Conservation (phyloP, 192 early-diverging fungal species). For the Backusella mclennaniae region DNA sequence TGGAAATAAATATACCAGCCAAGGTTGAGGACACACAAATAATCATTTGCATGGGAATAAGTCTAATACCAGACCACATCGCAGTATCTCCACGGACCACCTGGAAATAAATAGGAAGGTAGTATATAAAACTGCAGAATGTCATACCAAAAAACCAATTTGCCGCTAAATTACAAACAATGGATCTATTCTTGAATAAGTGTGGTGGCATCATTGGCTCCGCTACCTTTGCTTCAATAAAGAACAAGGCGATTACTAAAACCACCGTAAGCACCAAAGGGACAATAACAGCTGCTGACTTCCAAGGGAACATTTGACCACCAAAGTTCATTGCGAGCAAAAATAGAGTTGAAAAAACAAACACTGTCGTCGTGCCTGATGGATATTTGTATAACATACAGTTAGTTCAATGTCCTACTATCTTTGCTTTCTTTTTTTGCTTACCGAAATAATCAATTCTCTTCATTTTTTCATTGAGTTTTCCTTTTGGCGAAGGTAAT, state of each 20-base stretch:
- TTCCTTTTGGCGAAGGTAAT: constrained; percentile 28
- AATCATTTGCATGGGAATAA: constrained; percentile 34
- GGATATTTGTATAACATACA: background rate
- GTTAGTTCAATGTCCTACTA: background rate
- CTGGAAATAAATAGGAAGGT: constrained; percentile 35
- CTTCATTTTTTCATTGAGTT: constrained; percentile 48
- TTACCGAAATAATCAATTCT: constrained; percentile 63
- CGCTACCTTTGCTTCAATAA: constrained; percentile 49
- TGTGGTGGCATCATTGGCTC: constrained; percentile 63
- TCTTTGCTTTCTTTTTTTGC: constrained; percentile 30
- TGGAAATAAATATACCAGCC: constrained; percentile 30
- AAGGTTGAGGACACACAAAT: constrained; percentile 21
- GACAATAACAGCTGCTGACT: constrained; percentile 47
- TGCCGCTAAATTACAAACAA: constrained; percentile 17
- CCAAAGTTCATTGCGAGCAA: constrained; percentile 67
- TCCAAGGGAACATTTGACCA: constrained; percentile 54
- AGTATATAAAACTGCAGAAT: constrained; percentile 38
- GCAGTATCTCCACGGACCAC: constrained; percentile 68
- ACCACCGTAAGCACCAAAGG: constrained; percentile 42
- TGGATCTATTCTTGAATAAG: constrained; percentile 53
- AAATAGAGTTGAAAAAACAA: constrained; percentile 50
- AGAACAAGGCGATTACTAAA: constrained; percentile 35
- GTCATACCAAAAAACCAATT: constrained; percentile 36
- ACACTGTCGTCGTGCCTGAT: constrained; percentile 33
- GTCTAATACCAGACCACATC: constrained; percentile 35